Conservation (phyloP, 768 basidiomycete species). For the Amanita phalloides region DNA sequence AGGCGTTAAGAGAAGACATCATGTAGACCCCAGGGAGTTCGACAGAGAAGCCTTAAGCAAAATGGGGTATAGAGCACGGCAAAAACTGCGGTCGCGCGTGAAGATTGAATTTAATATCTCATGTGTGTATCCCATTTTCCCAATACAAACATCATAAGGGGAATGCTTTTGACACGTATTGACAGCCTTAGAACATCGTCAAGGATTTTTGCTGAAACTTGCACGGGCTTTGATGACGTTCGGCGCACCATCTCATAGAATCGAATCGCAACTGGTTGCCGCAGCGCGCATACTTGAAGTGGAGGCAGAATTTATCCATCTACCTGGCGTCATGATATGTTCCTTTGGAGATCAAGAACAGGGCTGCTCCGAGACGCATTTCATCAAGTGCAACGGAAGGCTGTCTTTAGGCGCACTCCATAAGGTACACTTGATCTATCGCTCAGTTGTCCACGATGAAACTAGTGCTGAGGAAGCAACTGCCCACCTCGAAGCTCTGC, state of each 20-base stretch:
- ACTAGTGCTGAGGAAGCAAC: slow-evolving; percentile 74
- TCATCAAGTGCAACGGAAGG: slow-evolving; percentile 68
- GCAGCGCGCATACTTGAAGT: slow-evolving; percentile 86
- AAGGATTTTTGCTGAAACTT: slow-evolving; percentile 78
- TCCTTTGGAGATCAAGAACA: slow-evolving; percentile 86
- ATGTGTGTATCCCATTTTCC: slow-evolving; percentile 27
- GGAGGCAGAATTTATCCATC: slow-evolving; percentile 84
- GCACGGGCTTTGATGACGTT: slow-evolving; percentile 85
- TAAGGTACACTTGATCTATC: slow-evolving; percentile 77
- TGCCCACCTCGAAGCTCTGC: slow-evolving; percentile 47
- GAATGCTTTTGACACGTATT: slow-evolving; percentile 3
- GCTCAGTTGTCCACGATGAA: slow-evolving; percentile 85
- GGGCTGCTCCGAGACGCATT: slow-evolving; percentile 84
- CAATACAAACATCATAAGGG: neutral
- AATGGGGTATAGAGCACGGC: slow-evolving; percentile 59
- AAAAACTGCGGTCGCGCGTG: slow-evolving; percentile 53
- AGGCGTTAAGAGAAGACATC: slow-evolving; percentile 35
- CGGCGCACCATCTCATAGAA: slow-evolving; percentile 88
- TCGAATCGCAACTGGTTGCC: slow-evolving; percentile 85
- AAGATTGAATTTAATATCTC: slow-evolving; percentile 70
- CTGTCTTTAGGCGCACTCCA: slow-evolving; percentile 81
- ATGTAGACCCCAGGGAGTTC: slow-evolving; percentile 51
- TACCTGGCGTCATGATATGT: slow-evolving; percentile 73
- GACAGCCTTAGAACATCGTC: slow-evolving; percentile 67
- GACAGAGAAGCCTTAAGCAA: slow-evolving; percentile 49